A percentile compares a stretch with the other conserved stretches of the same genome.
Conservation (phyloP, 495 filamentous ascomycete species). For the Xylaria venustula region DNA sequence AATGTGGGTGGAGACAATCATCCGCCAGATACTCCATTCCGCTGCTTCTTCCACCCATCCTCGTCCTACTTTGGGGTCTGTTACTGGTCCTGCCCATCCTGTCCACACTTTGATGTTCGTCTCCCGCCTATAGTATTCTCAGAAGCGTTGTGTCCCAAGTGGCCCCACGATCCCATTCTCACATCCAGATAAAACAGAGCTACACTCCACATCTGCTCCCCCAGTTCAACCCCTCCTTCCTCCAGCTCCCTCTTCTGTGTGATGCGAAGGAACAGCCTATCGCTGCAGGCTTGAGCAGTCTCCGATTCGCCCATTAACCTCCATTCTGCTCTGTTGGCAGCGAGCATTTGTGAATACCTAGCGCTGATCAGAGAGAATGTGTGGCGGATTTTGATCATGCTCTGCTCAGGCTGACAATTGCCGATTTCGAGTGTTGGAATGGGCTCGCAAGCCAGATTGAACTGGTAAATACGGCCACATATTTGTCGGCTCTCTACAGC, state of each 20-base stretch:
- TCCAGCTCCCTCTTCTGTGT: conserved; percentile 27
- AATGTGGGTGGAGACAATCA: conserved; percentile 28
- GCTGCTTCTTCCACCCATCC: conserved; percentile 28
- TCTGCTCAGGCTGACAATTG: conserved; percentile 10
- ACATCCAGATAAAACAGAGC: conserved; percentile 33
- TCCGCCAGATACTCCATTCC: conserved; percentile 19
- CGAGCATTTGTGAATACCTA: conserved; percentile 12
- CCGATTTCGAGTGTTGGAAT: conserved; percentile 17
- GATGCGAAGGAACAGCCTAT: conserved; percentile 26
- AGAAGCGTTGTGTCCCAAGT: conserved; percentile 24
- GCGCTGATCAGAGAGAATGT: conserved; percentile 9
- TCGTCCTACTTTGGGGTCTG: conserved; percentile 21
- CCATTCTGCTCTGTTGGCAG: conserved; percentile 11
- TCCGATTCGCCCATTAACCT: conserved; percentile 17
- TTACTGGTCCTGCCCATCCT: conserved; percentile 28
- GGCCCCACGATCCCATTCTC: conserved; percentile 35
- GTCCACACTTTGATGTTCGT: conserved; percentile 10
- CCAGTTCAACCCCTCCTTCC: conserved; percentile 32
- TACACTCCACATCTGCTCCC: conserved; percentile 36
- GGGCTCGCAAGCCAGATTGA: conserved; percentile 9
- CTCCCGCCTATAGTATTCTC: conserved; percentile 11
- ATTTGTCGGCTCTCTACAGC: conserved; percentile 3
- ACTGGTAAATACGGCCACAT: conserved; percentile 11
- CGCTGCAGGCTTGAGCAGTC: conserved; percentile 28
- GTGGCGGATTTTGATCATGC: conserved; percentile 16